A percentile compares a stretch with the other conserved stretches of the same genome.
Evolutionary conservation across 805 yeast species (phyloP).

Genomic region (Nakazawaea populi): DNA sequence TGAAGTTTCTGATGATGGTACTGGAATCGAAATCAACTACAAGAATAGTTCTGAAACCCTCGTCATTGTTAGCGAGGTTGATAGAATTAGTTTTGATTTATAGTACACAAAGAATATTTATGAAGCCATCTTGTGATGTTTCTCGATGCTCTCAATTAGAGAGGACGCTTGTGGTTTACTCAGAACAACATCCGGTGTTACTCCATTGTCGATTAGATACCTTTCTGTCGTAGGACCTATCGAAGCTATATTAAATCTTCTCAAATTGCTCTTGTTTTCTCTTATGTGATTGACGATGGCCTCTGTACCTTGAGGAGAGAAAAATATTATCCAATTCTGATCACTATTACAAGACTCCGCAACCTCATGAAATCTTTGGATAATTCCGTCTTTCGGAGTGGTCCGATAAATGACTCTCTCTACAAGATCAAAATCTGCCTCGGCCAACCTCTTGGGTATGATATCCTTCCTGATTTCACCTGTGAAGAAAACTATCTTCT

Average conservation of each 20-base stretch:
- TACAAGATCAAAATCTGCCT: constrained; percentile 35
- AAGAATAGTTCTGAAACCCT: constrained; percentile 65
- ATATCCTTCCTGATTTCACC: constrained; percentile 83
- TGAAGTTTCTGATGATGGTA: constrained; percentile 24
- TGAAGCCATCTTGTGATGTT: not conserved
- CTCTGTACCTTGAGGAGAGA: constrained; percentile 86
- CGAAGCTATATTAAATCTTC: constrained; percentile 52
- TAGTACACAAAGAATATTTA: constrained; percentile 18
- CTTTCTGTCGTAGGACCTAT: constrained; percentile 91
- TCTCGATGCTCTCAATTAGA: constrained; percentile 35
- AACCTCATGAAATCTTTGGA: constrained; percentile 26
- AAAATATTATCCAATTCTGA: constrained; percentile 70
- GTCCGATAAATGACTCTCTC: constrained; percentile 75
- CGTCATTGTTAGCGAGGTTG: constrained; percentile 65
- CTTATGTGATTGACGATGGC: constrained; percentile 46
- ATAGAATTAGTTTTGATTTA: constrained; percentile 55
- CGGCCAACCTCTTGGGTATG: constrained; percentile 56
- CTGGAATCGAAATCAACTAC: constrained; percentile 54
- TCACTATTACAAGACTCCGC: constrained; percentile 10
- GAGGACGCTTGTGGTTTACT: constrained; percentile 65
- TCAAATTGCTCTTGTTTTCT: constrained; percentile 7
- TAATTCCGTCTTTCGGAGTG: constrained; percentile 38
- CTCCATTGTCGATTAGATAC: constrained; percentile 45
- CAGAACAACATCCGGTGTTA: constrained; percentile 61
- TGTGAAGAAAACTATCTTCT: constrained; percentile 55